Conservation (phyloP, 179 eudicot genomes). For the Silene noctiflora region DNA sequence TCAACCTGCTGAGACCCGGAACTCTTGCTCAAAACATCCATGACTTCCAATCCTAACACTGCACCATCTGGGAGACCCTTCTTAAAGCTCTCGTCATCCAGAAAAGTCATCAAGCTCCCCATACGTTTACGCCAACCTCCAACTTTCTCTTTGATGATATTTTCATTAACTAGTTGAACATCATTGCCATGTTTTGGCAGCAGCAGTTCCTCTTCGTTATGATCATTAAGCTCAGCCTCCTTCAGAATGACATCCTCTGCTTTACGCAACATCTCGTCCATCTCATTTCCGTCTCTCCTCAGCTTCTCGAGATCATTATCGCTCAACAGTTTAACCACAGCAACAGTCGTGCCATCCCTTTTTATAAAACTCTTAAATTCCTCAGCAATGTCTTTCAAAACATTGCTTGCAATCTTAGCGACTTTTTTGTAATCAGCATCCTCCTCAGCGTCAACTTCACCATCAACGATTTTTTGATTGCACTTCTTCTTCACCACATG, state of each 20-base stretch:
- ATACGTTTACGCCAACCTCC: not conserved
- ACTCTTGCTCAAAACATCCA: not conserved
- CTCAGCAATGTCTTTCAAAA: not conserved
- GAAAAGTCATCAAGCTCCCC: not conserved
- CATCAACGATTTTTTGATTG: not conserved
- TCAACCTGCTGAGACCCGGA: not conserved
- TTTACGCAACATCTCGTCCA: not conserved
- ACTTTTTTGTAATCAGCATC: slow-evolving; percentile 6
- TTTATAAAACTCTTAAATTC: not conserved
- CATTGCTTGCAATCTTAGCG: not conserved
- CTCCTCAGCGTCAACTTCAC: not conserved
- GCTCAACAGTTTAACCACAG: not conserved
- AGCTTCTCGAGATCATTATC: not conserved
- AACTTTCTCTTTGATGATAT: not conserved
- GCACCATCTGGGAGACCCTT: not conserved
- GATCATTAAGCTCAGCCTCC: not conserved
- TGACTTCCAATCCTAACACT: not conserved
- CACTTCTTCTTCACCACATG: not conserved
- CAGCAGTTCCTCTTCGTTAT: not conserved
- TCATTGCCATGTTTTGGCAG: not conserved
- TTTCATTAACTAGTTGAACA: not conserved
- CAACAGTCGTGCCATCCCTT: not conserved
- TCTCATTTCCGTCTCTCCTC: not conserved
- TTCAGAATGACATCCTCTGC: not conserved
- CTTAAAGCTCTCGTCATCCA: not conserved